Percentiles rank a stretch among this genome's conserved stretches.
phyloP scores from a whole-genome alignment of 2,329 filamentous ascomycete species.

The Geosmithia morbida region DNA sequence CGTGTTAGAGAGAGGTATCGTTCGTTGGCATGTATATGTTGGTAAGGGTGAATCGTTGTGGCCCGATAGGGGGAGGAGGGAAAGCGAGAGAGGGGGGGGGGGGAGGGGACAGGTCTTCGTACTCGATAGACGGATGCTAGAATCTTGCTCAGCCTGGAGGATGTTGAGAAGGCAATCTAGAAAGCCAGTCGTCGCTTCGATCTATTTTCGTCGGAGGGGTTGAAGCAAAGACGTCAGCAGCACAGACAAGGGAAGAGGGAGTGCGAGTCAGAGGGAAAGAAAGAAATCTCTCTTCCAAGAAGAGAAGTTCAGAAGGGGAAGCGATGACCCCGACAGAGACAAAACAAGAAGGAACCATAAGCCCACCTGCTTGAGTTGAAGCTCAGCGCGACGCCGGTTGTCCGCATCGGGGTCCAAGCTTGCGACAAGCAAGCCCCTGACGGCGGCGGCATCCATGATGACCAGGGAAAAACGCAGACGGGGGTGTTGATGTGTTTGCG shows the following conservation, averaged over 20 bases:
- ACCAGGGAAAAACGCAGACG: neutral
- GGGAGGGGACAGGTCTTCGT: conserved; percentile 19
- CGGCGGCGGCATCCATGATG: conserved; percentile 57
- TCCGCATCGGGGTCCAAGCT: conserved; percentile 64
- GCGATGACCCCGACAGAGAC: conserved; percentile 1
- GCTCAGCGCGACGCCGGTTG: conserved; percentile 60
- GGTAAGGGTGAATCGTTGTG: too few relatives aligned
- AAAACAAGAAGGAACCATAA: neutral
- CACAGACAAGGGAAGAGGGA: neutral
- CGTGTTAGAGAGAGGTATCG: conserved; percentile 4
- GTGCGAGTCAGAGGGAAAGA: too few relatives aligned
- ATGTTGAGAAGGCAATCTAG: conserved; percentile 84
- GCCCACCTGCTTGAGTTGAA: conserved; percentile 68
- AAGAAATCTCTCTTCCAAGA: too few relatives aligned
- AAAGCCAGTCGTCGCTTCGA: conserved; percentile 82
- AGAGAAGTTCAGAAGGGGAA: conserved; percentile 1
- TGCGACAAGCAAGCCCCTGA: conserved; percentile 64
- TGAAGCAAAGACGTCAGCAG: neutral
- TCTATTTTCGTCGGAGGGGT: conserved; percentile 31
- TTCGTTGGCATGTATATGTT: neutral
- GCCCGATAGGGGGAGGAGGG: too few relatives aligned
- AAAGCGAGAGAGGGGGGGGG: neutral
- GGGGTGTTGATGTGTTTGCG: too few relatives aligned
- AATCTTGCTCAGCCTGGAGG: conserved; percentile 75
- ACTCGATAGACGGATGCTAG: conserved; percentile 79